Conservation (phyloP, 352 stramenopile genomes). For the Pythium monospermum region DNA sequence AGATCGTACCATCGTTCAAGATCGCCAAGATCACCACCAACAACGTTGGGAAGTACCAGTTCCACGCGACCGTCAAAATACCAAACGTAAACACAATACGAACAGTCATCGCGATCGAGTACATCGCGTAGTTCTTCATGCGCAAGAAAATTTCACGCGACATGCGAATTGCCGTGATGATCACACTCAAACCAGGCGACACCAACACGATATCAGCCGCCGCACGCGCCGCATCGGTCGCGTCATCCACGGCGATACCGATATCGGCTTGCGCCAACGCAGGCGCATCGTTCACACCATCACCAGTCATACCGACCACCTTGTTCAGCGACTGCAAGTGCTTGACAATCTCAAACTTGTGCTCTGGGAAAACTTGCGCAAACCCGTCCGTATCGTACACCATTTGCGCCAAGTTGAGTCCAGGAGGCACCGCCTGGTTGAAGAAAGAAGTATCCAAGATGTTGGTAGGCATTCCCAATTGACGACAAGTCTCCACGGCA, state of each 20-base stretch:
- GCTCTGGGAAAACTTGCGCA: slow-evolving; percentile 88
- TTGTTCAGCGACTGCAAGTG: slow-evolving; percentile 84
- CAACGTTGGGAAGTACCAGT: slow-evolving; percentile 86
- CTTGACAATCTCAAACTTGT: slow-evolving; percentile 92
- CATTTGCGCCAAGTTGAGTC: slow-evolving; percentile 66
- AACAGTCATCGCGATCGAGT: slow-evolving; percentile 87
- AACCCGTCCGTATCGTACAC: slow-evolving; percentile 93
- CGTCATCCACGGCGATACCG: slow-evolving; percentile 89
- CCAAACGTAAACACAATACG: slow-evolving; percentile 88
- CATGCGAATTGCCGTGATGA: slow-evolving; percentile 88
- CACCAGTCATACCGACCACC: slow-evolving; percentile 79
- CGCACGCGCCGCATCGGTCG: slow-evolving; percentile 85
- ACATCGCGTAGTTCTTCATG: slow-evolving; percentile 92
- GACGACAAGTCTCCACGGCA: slow-evolving; percentile 88
- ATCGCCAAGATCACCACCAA: slow-evolving; percentile 89
- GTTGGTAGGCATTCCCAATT: slow-evolving; percentile 87
- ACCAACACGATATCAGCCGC: slow-evolving; percentile 88
- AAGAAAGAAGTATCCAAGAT: slow-evolving; percentile 81
- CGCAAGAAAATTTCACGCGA: slow-evolving; percentile 86
- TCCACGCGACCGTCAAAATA: slow-evolving; percentile 81
- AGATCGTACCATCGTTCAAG: slow-evolving; percentile 86
- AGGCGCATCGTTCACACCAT: slow-evolving; percentile 92
- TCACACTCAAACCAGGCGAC: slow-evolving; percentile 78
- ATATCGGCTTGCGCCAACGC: slow-evolving; percentile 88
- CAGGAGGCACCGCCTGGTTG: slow-evolving; percentile 58